Percentiles rank a stretch among this genome's conserved stretches.
Conservation (phyloP, 768 basidiomycete species). For the Mycena sanguinolenta region DNA sequence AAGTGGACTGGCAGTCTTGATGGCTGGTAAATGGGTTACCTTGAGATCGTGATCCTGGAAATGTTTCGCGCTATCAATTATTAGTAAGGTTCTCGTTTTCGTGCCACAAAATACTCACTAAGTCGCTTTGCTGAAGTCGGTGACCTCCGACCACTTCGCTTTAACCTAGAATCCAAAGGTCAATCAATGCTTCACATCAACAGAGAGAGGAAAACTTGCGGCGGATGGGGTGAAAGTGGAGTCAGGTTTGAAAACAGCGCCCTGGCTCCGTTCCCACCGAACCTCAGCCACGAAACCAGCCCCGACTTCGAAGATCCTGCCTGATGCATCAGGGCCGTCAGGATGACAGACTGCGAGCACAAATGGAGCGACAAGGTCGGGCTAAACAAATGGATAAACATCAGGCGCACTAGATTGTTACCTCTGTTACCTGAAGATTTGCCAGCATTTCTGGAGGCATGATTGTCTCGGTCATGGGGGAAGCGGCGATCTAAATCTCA, state of each 20-base stretch:
- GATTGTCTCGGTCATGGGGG: constrained; percentile 94
- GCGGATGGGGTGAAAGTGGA: constrained; percentile 94
- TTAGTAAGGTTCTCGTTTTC: constrained; percentile 1
- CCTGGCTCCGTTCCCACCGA: constrained; percentile 93
- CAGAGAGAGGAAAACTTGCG: constrained; percentile 51
- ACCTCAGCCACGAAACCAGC: constrained; percentile 94
- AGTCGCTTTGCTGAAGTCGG: constrained; percentile 79
- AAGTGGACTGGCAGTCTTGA: neutral
- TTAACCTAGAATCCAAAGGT: constrained; percentile 68
- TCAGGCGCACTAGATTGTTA: neutral
- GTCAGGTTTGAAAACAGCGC: constrained; percentile 91
- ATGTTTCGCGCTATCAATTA: constrained; percentile 67
- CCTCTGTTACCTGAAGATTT: constrained; percentile 77
- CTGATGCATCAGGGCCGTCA: constrained; percentile 82
- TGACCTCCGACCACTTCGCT: constrained; percentile 84
- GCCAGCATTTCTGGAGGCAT: constrained; percentile 95
- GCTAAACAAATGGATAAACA: constrained; percentile 59
- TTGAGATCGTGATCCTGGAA: constrained; percentile 72
- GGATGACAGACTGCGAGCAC: constrained; percentile 91
- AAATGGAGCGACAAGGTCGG: constrained; percentile 93
- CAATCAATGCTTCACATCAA: neutral
- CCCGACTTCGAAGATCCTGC: constrained; percentile 92
- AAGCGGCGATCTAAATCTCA: constrained; percentile 84
- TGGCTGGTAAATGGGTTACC: constrained; percentile 50
- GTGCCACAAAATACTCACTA: constrained; percentile 62